Evolutionary conservation across 1,139 yeast genomes (phyloP), one percentile per base, ranked within the genome.

Genomic region (Saccharomycopsis hybrid): DNA sequence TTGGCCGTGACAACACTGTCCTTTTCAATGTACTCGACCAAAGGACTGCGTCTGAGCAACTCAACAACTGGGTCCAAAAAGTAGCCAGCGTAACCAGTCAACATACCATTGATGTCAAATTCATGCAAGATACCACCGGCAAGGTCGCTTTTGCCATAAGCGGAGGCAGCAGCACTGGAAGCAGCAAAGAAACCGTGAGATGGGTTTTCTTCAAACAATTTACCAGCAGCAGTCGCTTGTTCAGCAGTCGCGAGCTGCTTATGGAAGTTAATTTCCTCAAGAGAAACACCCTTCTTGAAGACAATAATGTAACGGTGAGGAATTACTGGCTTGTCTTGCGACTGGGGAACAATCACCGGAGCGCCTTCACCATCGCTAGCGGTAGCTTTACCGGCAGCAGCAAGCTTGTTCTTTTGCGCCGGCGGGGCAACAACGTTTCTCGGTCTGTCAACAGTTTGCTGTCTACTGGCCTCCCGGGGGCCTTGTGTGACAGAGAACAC

Each of bases 251-350:
- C 78, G 80, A 85, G 74, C 59, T 76, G 74, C 61, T 74, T 76
- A 70, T 88, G 96, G 71, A 77, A 73, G 33, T 72, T 71, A 35
- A 78, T 69, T 53, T 76, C 76, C 38, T 77, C 76, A 28, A 71
- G 65, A 32, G 74, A 62, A 44, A 80, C 70, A 48, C 72, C 77
- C 47, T 78, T 77, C 72, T 86, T 87, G 70, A 87, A 79, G 46
- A 86, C 88, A 56, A 82, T 66, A 56, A 89, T 85, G 70, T 86
- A 89, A 63, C 85, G 81, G 71, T 85, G 79, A 47, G 89, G 85
- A 59, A 87, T 77, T 49, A 76, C 60, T 58, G 78, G 76, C 53
- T 74, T 69, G 39, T 65, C 60, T 54, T 71, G 71, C 43, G 67
- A 58, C 49, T 68, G 71, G 47, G 70, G 60, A 43, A 70, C 66